Evolutionary conservation across 2,329 filamentous ascomycete species (phyloP).

Genomic region (Basipetospora chlamydospora): DNA sequence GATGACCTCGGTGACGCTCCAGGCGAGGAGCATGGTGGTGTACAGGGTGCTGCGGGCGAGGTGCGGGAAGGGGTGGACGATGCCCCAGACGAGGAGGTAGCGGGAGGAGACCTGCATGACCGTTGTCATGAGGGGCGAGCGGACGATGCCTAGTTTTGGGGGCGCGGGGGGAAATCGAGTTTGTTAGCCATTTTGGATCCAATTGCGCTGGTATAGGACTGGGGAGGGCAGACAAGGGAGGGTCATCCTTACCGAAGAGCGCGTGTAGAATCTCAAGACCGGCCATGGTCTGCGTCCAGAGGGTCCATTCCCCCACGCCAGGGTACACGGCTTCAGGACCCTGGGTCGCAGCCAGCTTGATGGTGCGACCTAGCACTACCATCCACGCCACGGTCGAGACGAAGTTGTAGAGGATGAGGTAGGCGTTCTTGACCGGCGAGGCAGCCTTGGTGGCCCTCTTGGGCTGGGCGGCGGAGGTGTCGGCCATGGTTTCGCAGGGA

Average conservation of each 20-base stretch:
- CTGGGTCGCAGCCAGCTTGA: constrained; percentile 35
- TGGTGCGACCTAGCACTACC: constrained; percentile 56
- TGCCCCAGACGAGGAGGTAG: constrained; percentile 76
- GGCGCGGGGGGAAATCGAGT: too few relatives aligned
- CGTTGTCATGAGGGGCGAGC: constrained; percentile 74
- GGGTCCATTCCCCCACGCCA: constrained; percentile 50
- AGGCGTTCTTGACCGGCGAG: constrained; percentile 19
- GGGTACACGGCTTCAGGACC: constrained; percentile 46
- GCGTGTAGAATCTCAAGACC: constrained; percentile 74
- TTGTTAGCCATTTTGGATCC: too few relatives aligned
- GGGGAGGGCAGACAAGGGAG: too few relatives aligned
- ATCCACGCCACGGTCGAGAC: constrained; percentile 65
- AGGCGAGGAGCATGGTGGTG: constrained; percentile 68
- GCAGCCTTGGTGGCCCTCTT: not conserved
- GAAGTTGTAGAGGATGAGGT: constrained; percentile 78
- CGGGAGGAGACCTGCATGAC: constrained; percentile 80
- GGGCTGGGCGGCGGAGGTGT: constrained; percentile 9
- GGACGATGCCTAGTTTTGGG: constrained; percentile 54
- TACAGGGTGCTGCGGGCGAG: constrained; percentile 50
- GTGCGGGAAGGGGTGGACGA: constrained; percentile 60
- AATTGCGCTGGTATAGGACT: too few relatives aligned
- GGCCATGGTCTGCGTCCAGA: constrained; percentile 74
- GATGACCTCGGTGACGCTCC: constrained; percentile 83
- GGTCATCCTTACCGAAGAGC: constrained; percentile 51
- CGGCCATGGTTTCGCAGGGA: too few relatives aligned